Percentiles rank a stretch among this genome's conserved stretches.
These are phyloP conservation scores for Phlebiopsis flavidoalba DNA, from an alignment of 768 basidiomycete species.

Conservation along the genomic window DNA sequence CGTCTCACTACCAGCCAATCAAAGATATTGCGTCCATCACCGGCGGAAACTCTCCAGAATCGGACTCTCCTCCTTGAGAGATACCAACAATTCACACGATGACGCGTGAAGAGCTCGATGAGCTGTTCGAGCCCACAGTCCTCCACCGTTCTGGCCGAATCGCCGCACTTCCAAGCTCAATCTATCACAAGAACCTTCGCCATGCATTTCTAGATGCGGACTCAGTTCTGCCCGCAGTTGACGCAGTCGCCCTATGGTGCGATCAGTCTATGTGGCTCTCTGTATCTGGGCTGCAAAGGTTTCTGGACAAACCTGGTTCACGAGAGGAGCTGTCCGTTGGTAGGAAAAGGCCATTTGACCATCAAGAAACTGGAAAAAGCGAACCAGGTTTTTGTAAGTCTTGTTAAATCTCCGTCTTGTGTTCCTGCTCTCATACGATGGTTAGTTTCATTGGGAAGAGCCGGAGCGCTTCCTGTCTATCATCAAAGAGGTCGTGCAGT, in stretches of 20 bases:
- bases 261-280: background rate
- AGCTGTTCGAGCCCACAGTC: background rate
- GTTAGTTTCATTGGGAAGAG: background rate
- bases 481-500: background rate
- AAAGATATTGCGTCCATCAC: background rate
- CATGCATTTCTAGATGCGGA: background rate
- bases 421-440: no score
- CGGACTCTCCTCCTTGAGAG: background rate
- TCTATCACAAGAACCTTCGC: background rate
- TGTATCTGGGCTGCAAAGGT: background rate
- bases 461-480: background rate
- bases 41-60: background rate
- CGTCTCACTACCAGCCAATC: background rate
- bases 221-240: background rate
- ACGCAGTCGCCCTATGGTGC: background rate
- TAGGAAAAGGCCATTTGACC: background rate
- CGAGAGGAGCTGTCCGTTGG: background rate
- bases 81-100: background rate
- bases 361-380: background rate
- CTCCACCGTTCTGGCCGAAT: background rate
- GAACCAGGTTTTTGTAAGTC: slow-evolving; percentile 1
- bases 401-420: no score
- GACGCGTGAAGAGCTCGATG: background rate
- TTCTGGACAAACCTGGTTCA: background rate
- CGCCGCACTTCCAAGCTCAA: no score